These are phyloP conservation scores for Somion occarium DNA, from an alignment of 1,284 basidiomycete species.

Conservation along the genomic window DNA sequence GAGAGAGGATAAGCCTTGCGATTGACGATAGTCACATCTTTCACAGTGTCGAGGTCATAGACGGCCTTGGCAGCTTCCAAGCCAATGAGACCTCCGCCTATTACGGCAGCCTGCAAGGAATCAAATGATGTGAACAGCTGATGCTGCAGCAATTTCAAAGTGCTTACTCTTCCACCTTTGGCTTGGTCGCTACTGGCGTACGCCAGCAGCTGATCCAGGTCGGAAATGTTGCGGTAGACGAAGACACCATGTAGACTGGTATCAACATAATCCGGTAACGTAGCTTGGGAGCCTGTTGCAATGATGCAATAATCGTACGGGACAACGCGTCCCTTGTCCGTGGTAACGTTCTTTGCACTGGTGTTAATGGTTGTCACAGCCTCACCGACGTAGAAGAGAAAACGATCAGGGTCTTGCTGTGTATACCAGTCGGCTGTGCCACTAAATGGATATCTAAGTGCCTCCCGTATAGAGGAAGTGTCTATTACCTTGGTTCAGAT, in stretches of 20 bases:
- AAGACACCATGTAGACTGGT: slow-evolving; percentile 51
- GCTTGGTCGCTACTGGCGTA: slow-evolving; percentile 45
- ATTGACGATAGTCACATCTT: slow-evolving; percentile 51
- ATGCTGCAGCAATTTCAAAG: background rate
- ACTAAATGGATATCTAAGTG: no score
- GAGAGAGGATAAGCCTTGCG: slow-evolving; percentile 61
- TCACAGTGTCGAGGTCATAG: slow-evolving; percentile 49
- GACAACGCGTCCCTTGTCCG: slow-evolving; percentile 43
- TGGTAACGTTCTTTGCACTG: slow-evolving; percentile 39
- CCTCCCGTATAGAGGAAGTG: no score
- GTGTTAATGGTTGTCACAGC: slow-evolving; percentile 46
- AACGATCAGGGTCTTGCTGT: slow-evolving; percentile 46
- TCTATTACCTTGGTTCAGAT: slow-evolving; percentile 54
- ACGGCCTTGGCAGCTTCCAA: slow-evolving; percentile 75
- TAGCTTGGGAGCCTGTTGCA: slow-evolving; percentile 68
- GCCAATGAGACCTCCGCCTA: slow-evolving; percentile 73
- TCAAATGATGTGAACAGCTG: slow-evolving; percentile 1
- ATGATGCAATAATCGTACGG: slow-evolving; percentile 63
- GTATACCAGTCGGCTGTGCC: slow-evolving; percentile 54
- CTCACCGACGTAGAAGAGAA: slow-evolving; percentile 52
- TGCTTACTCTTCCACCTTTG: slow-evolving; percentile 25
- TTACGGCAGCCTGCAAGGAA: slow-evolving; percentile 40
- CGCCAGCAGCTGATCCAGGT: slow-evolving; percentile 57
- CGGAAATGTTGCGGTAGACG: slow-evolving; percentile 70
- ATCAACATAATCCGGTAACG: slow-evolving; percentile 59